Base-by-base conservation (phyloP, 495 filamentous ascomycete genomes). In the Hypomontagnella monticulosa region DNA sequence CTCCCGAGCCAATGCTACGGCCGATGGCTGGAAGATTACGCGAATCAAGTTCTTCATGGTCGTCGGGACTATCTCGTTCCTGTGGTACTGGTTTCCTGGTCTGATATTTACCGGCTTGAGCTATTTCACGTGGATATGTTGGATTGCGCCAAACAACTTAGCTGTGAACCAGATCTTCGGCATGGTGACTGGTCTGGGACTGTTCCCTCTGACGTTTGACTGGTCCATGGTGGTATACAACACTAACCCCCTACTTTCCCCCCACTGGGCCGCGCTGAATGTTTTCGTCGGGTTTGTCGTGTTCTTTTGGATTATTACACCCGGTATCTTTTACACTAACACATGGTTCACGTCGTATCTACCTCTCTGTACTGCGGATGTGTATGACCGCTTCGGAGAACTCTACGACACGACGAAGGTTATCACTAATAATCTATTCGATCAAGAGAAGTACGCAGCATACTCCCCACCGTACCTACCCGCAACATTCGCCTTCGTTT, bases 251-350 rank as follows among this genome's bases (percentile, higher is more conserved):
- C 42, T 73, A 6, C 60, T 73, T 0, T 59, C 51, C 37, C 71
- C 71, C 7, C 67, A 73, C 32, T 73, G 63, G 60, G 71, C 71
- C 11, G 67, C 71, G 18, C 23, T 56, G 2, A 73, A 73, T 30
- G 67, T 73, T 23, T 67, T 71, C 36, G 40, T 57, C n/a, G 71
- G 71, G n/a, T 70, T 73, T 27, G 67, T 44, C 3, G 20, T 73
- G 1, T 71, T 73, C 57, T 71, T 71, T 23, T 73, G 67, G 67
- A 66, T 73, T 19, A 33, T 71, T 30, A 71, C 67, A 4, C 71
- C 81, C 68, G 78, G 73, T 69, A 49, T 73, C 16, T 73, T 50
- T 54, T 70, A 68, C 46, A 73, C 71, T n/a, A 73, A 73, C 19
- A 73, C 71, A 12, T 73, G 67, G 67, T 67, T 68, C 23, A 71